These are phyloP conservation scores for Casuarina equisetifolia DNA, from an alignment of 306 rosid species.

Conservation along the genomic window DNA sequence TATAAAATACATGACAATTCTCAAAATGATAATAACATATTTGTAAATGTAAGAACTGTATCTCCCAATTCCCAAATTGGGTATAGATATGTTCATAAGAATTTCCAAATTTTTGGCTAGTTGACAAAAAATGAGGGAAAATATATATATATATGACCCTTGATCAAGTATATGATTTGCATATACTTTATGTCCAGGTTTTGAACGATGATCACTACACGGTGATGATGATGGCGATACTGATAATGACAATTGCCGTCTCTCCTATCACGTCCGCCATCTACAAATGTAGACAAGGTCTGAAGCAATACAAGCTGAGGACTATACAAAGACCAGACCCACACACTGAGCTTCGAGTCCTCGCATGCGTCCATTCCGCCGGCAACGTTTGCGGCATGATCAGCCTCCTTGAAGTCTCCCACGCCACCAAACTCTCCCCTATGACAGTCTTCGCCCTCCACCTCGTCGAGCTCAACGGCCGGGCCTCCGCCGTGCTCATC, in stretches of 20 bases:
- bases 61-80: too few relatives aligned
- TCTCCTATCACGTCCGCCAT: conserved; percentile 30
- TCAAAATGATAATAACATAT: too few relatives aligned
- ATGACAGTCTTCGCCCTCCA: conserved; percentile 32
- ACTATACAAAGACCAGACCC: conserved; percentile 33
- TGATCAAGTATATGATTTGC: neutral
- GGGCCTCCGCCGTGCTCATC: conserved; percentile 28
- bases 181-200: conserved; percentile 22
- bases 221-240: conserved; percentile 8
- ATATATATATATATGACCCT: too few relatives aligned
- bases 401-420: conserved; percentile 27
- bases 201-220: conserved; percentile 7
- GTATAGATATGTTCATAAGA: too few relatives aligned
- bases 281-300: conserved; percentile 35
- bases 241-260: conserved; percentile 30
- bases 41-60: too few relatives aligned
- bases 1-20: too few relatives aligned
- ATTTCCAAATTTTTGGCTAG: too few relatives aligned
- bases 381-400: conserved; percentile 27
- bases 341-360: conserved; percentile 38
- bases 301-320: conserved; percentile 27
- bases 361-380: conserved; percentile 39
- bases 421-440: conserved; percentile 28
- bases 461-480: conserved; percentile 36
- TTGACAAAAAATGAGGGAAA: too few relatives aligned